These are phyloP conservation scores for Suillus paluster DNA, from an alignment of 768 basidiomycete species.

Conservation along the genomic window DNA sequence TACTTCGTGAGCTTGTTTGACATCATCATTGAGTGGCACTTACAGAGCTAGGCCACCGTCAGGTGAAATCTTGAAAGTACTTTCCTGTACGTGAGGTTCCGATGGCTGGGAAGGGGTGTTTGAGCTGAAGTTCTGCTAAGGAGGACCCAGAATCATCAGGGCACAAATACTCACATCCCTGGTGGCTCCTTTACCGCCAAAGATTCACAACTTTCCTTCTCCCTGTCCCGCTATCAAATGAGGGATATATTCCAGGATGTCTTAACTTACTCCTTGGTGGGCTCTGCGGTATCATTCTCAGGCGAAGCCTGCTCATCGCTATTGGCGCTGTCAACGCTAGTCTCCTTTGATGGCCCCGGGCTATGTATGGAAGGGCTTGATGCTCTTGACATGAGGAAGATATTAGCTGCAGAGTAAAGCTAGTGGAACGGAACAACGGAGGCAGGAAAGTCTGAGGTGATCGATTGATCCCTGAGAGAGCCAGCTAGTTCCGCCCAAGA, in stretches of 20 bases:
- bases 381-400: too few species aligned
- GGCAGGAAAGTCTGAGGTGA: too few species aligned
- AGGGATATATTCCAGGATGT: not conserved
- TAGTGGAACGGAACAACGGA: too few species aligned
- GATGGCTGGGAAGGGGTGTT: not conserved
- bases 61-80: not conserved
- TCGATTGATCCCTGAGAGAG: too few species aligned
- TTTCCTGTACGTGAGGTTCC: not conserved
- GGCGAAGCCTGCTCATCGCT: not conserved
- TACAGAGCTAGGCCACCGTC: not conserved
- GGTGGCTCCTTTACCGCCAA: not conserved
- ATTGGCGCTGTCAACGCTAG: slow-evolving; percentile 40
- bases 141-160: not conserved
- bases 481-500: too few species aligned
- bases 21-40: not conserved
- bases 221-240: not conserved
- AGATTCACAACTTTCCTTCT: not conserved
- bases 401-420: too few species aligned
- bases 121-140: not conserved
- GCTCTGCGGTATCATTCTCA: not conserved
- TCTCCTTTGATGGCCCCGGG: too few species aligned
- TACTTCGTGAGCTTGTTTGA: not conserved
- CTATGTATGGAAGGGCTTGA: too few species aligned
- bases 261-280: not conserved
- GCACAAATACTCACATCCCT: not conserved